Evolutionary conservation across 352 stramenopile species (phyloP).

Genomic region (Pythium phragmiticola): DNA sequence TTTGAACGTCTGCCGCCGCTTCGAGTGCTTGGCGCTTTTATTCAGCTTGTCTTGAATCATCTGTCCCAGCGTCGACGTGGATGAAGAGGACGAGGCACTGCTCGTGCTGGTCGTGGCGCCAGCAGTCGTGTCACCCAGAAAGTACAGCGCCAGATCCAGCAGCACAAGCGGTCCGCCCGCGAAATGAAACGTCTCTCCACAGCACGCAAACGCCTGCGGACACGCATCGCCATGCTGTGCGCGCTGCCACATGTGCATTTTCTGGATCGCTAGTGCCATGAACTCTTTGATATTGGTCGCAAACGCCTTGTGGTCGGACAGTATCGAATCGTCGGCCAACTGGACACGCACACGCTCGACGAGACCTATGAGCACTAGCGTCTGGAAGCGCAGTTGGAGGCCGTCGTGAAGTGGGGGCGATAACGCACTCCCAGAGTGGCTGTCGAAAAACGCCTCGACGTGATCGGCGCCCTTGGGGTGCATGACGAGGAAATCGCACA

Average conservation of each 20-base stretch:
- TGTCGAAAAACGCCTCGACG: constrained; percentile 52
- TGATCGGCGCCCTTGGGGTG: constrained; percentile 46
- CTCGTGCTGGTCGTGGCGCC: constrained; percentile 28
- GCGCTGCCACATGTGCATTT: constrained; percentile 71
- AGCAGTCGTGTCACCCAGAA: constrained; percentile 48
- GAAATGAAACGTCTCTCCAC: constrained; percentile 50
- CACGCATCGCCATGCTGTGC: constrained; percentile 65
- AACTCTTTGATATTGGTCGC: constrained; percentile 60
- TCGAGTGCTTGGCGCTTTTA: constrained; percentile 27
- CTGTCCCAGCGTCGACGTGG: constrained; percentile 21
- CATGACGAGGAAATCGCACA: constrained; percentile 54
- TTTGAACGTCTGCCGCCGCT: constrained; percentile 34
- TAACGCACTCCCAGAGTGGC: constrained; percentile 33
- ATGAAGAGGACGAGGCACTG: constrained; percentile 22
- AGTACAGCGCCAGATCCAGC: constrained; percentile 60
- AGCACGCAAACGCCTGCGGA: constrained; percentile 46
- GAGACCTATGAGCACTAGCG: constrained; percentile 48
- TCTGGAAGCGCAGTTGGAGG: constrained; percentile 52
- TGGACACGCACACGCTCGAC: constrained; percentile 49
- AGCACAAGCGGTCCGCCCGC: constrained; percentile 45
- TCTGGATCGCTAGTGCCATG: constrained; percentile 46
- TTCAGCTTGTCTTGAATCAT: constrained; percentile 29
- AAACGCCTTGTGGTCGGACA: constrained; percentile 54
- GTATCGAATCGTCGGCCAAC: constrained; percentile 42
- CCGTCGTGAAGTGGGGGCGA: constrained; percentile 44